Base-by-base conservation (phyloP, 2,329 filamentous ascomycete species). In the Drechslerella dactyloides region DNA sequence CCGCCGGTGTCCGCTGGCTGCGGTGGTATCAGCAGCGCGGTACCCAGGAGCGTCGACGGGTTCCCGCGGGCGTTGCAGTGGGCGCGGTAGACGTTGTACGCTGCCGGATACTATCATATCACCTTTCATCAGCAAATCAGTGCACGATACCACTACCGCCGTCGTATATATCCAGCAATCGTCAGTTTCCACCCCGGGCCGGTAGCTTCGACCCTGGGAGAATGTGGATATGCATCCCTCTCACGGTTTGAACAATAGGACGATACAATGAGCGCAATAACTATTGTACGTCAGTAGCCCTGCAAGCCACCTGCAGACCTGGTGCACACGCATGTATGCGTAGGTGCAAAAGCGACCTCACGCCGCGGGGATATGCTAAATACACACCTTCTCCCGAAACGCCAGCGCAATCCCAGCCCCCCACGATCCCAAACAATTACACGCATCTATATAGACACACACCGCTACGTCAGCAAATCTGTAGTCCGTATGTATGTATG, bases 381-480 rank as follows among this genome's bases (percentile, higher is more conserved):
- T 33, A 46, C 55, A 27, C 61, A 73, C 68, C 55, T 57, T 30
- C 33, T 57, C 50, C 27, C 56, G 65, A 35, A 73, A 66, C 4
- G 61, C 56, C 17, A 66, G 51, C 2, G 69, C 69, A 33, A 73
- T 73, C n/a, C 69, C 69, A 11, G 69, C 69, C 13, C 69, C 69
- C 69, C 69, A 73, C 11, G 61, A 65, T 27, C 69, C 69, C 35
- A 52, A 33, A 42, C 61, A 65, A 54, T 73, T 73, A 60, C 69
- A 73, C 21, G 69, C 69, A 58, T 73, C 69, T 73, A 54, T 3
- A n/a, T n/a, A n/a, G n/a, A n/a, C n/a, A n/a, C n/a, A n/a, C n/a
- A n/a, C n/a, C n/a, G n/a, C n/a, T n/a, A n/a, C n/a, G n/a, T n/a
- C n/a, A n/a, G n/a, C n/a, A n/a, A n/a, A n/a, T n/a, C n/a, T n/a